Base-by-base conservation (phyloP, 1,284 basidiomycete species). In the Pisolithus thermaeus region DNA sequence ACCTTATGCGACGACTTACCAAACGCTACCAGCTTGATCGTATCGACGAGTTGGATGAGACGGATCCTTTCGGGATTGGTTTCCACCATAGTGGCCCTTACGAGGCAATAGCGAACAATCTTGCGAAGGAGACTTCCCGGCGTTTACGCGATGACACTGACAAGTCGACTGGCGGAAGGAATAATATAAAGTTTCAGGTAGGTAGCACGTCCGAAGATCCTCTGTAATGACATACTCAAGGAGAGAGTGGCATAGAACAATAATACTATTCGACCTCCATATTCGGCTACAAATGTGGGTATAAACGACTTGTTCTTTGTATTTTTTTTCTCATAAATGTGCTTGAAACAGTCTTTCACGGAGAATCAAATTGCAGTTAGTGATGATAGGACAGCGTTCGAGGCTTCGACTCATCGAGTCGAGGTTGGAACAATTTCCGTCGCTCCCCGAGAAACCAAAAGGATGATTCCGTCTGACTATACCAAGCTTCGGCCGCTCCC, bases 21-120 rank as follows among this genome's bases (percentile, higher is more conserved):
- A 64, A 59, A 42, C 65, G 55, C 52, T 70, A 59, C 58, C 74
- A 79, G 50, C 72, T 89, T 46, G 87, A 88, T 67, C 74, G 75
- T 27, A 84, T 89, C 54, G 86, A 89, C 59, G 83, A 87, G 63
- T 65, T 89, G 38, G 87, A 90, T 60, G 84, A 87, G 62, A 78
- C 78, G 12, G 83, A 80, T 61, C 83, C 84, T 3, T 72, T 81
- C 50, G 85, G 84, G 3, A 55, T 74, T 16, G 65, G 72, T 14
- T 69, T 83, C 56, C 86, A 88, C 61, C 83, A 87, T 57, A 72
- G 71, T 42, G 80, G 85, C 0, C 85, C 84, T 22, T 89, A 88
- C 59, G 84, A 90, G 58, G 80, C 76, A 3, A 73, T 75, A 46
- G 52, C 49, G 20, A 51, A n/a, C 51, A 54, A 49, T 52, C 43